phyloP scores from a whole-genome alignment of 1,284 basidiomycete genomes.

The Fistulina hepatica region DNA sequence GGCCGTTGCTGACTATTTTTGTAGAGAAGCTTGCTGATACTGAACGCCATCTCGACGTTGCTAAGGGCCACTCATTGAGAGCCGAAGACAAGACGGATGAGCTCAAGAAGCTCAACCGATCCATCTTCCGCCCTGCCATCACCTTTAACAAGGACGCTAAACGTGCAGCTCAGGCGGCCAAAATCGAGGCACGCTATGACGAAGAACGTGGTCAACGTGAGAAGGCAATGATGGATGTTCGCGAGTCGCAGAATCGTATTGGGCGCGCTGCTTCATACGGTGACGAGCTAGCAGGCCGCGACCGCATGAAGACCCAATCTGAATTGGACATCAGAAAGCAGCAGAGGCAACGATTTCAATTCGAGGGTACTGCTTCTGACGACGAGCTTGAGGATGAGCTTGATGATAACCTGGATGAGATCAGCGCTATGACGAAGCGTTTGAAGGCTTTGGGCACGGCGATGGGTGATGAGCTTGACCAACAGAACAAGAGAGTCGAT shows the following conservation, averaged over 20 bases:
- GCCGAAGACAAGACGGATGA: conserved; percentile 93
- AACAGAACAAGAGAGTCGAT: conserved; percentile 64
- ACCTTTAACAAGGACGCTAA: conserved; percentile 90
- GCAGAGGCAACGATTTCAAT: conserved; percentile 81
- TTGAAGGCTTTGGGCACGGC: conserved; percentile 79
- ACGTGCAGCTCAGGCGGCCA: conserved; percentile 83
- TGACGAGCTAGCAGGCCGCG: conserved; percentile 35
- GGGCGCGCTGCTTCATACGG: conserved; percentile 64
- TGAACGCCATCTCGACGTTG: conserved; percentile 89
- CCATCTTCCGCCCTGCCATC: conserved; percentile 90
- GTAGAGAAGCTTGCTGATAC: conserved; percentile 87
- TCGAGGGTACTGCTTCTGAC: conserved; percentile 91
- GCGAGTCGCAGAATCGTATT: conserved; percentile 79
- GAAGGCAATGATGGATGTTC: conserved; percentile 76
- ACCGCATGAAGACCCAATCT: conserved; percentile 36
- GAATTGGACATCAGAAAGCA: conserved; percentile 47
- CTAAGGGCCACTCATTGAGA: conserved; percentile 81
- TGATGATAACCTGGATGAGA: conserved; percentile 88
- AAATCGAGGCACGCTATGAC: conserved; percentile 79
- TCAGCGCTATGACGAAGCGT: conserved; percentile 68
- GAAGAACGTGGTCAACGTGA: conserved; percentile 83
- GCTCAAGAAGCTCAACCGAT: conserved; percentile 87
- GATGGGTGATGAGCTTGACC: conserved; percentile 75
- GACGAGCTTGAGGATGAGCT: conserved; percentile 91
- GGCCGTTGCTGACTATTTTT: conserved; percentile 9